Percentiles rank a stretch among this genome's conserved stretches.
These are phyloP conservation scores for Trichoderma sp. DNA, from an alignment of 2,329 filamentous ascomycete species.

Conservation along the genomic window DNA sequence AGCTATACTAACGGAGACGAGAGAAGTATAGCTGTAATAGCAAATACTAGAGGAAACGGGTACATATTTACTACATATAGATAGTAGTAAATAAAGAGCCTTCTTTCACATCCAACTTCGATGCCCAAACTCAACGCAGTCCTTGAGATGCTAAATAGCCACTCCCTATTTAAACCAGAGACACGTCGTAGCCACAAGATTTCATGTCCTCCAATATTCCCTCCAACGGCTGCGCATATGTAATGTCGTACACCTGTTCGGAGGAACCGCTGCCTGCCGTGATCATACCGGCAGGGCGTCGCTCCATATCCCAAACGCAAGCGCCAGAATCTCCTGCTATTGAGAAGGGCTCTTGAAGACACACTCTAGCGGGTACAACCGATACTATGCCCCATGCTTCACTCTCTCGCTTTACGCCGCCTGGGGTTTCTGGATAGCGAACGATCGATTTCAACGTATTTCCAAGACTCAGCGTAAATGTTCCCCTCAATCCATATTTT, in stretches of 20 bases:
- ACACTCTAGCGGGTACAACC: background rate
- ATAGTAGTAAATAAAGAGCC: too few relatives aligned
- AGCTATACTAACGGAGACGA: too few relatives aligned
- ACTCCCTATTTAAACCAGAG: background rate
- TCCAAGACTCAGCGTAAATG: background rate
- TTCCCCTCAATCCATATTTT: background rate
- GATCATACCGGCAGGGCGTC: slow-evolving; percentile 4
- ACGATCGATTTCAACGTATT: background rate
- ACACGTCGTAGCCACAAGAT: background rate
- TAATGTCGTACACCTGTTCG: background rate
- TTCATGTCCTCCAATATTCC: background rate
- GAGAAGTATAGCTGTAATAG: too few relatives aligned
- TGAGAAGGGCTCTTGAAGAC: background rate
- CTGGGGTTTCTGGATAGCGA: background rate
- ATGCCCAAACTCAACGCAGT: background rate
- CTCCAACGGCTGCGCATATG: slow-evolving; percentile 14
- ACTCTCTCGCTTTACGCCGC: background rate
- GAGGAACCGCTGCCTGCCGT: background rate
- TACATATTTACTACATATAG: too few relatives aligned
- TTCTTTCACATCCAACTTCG: background rate
- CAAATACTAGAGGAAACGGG: too few relatives aligned
- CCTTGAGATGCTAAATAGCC: background rate
- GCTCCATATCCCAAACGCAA: slow-evolving; percentile 7
- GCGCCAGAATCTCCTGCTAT: background rate
- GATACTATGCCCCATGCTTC: slow-evolving; percentile 3